These are phyloP conservation scores for Hura crepitans DNA, from an alignment of 441 rosid species.

Conservation along the genomic window DNA sequence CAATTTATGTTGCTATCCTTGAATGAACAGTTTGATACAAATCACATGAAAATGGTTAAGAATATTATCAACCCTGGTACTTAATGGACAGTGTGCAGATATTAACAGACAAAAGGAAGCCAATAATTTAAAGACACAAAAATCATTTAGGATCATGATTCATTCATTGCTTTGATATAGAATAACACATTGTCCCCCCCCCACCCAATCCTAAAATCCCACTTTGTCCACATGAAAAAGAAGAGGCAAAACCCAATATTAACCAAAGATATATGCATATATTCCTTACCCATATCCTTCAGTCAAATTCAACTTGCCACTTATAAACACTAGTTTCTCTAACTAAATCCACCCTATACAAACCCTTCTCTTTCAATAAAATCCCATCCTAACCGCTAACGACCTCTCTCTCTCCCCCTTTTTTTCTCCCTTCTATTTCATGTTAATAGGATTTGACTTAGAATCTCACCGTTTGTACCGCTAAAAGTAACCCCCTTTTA, in stretches of 20 bases:
- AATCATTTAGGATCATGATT: not conserved
- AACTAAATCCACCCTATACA: conserved; percentile 15
- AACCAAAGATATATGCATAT: conserved; percentile 18
- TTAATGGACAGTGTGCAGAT: not conserved
- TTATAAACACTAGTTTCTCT: conserved; percentile 5
- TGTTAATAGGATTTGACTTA: no score
- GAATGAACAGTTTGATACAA: not conserved
- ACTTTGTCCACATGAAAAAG: not conserved
- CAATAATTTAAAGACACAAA: not conserved
- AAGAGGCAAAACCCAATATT: no score
- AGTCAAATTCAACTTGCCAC: conserved; percentile 7
- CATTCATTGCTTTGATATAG: conserved; percentile 13
- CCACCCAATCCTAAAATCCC: not conserved
- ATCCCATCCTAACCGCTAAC: conserved; percentile 16
- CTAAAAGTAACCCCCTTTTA: no score
- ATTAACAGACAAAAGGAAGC: not conserved
- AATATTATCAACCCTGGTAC: not conserved
- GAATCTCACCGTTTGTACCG: no score
- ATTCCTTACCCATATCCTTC: conserved; percentile 15
- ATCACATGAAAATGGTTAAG: not conserved
- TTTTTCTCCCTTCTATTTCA: no score
- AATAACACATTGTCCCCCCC: not conserved
- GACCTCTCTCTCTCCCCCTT: no score
- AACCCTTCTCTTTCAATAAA: conserved; percentile 1
- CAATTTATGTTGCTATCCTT: not conserved